Conservation (phyloP, 805 yeast genomes). For the Barnettozyma wickerhamii region DNA sequence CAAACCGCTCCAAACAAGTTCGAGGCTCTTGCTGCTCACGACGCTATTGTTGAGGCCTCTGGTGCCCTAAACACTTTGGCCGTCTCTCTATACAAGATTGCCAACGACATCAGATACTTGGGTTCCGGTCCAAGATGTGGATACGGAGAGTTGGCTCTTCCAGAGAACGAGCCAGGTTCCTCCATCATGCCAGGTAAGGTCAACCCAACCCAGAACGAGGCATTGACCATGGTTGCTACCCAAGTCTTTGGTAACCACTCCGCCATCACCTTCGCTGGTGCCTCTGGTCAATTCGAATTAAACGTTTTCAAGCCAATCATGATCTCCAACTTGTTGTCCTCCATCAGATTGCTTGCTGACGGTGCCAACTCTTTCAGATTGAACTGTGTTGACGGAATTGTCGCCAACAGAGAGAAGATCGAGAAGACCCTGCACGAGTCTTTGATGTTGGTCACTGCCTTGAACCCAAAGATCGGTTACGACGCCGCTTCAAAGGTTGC, state of each 20-base stretch:
- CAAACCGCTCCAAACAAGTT: slow-evolving; percentile 97
- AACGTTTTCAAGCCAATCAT: slow-evolving; percentile 97
- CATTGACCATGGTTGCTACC: slow-evolving; percentile 95
- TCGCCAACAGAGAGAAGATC: slow-evolving; percentile 85
- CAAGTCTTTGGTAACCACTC: slow-evolving; percentile 98
- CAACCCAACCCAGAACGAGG: slow-evolving; percentile 99
- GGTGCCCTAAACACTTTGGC: slow-evolving; percentile 97
- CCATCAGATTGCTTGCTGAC: slow-evolving; percentile 85
- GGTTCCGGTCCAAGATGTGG: slow-evolving; percentile 99
- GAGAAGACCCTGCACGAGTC: slow-evolving; percentile 88
- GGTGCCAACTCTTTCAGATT: slow-evolving; percentile 86
- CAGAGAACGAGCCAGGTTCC: slow-evolving; percentile 99
- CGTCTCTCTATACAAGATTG: slow-evolving; percentile 89
- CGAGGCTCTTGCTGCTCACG: slow-evolving; percentile 98
- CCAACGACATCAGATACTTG: slow-evolving; percentile 95
- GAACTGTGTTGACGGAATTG: slow-evolving; percentile 92
- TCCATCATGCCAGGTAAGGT: slow-evolving; percentile 99
- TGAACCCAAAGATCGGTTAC: slow-evolving; percentile 98
- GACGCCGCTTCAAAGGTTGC: slow-evolving; percentile 97
- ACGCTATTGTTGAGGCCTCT: slow-evolving; percentile 95
- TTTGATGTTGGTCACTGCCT: slow-evolving; percentile 95
- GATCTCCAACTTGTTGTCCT: slow-evolving; percentile 84
- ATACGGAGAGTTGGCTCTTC: slow-evolving; percentile 90
- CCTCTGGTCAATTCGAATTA: slow-evolving; percentile 97
- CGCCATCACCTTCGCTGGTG: slow-evolving; percentile 95